Evolutionary conservation across 2,329 filamentous ascomycete species (phyloP), one percentile per base, ranked within the genome.

Genomic region (Epichloe glyceriae): DNA sequence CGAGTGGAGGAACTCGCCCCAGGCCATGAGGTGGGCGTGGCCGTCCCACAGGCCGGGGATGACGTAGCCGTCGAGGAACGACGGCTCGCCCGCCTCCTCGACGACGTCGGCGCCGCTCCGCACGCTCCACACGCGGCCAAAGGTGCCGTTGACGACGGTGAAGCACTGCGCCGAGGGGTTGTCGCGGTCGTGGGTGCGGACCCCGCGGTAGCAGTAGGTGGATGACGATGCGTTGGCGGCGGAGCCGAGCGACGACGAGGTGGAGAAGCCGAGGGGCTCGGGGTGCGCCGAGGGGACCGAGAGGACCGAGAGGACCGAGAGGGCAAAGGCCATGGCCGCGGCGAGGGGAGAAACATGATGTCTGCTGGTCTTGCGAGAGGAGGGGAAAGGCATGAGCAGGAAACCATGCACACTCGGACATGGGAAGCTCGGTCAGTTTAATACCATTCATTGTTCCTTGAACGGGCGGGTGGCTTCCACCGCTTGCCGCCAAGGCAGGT

Each of bases 11-110:
- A 83, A 82, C 64, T 86, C 81, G 47, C 79, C 83, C 61, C 83
- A 85, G 57, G 77, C 74, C 17, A 82, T 61, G 46, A 86, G 66
- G 60, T 86, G 83, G 0, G 80, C 83, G 61, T 86, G 83, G 0
- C 81, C 82, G 56, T 87, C 83, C 77, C 82, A 86, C 2, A 87
- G 68, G 0, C 83, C 83, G 0, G 83, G 83, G 26, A 85, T 75
- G 2, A 76, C 81, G 56, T 78, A 73, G 0, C 80, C 80, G 20
- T 60, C 53, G 20, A 26, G 45, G 19, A n/a, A n/a, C n/a, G n/a
- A n/a, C n/a, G n/a, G n/a, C n/a, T n/a, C n/a, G n/a, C n/a, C n/a
- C n/a, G n/a, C n/a, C n/a, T n/a, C n/a, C n/a, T n/a, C n/a, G 10
- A 11, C 5, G 19, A 22, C n/a, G n/a, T n/a, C n/a, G n/a, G n/a